A percentile compares a stretch with the other conserved stretches of the same genome.
Evolutionary conservation across 108 stramenopile genomes (phyloP).

Genomic region (Fragilaria radians): DNA sequence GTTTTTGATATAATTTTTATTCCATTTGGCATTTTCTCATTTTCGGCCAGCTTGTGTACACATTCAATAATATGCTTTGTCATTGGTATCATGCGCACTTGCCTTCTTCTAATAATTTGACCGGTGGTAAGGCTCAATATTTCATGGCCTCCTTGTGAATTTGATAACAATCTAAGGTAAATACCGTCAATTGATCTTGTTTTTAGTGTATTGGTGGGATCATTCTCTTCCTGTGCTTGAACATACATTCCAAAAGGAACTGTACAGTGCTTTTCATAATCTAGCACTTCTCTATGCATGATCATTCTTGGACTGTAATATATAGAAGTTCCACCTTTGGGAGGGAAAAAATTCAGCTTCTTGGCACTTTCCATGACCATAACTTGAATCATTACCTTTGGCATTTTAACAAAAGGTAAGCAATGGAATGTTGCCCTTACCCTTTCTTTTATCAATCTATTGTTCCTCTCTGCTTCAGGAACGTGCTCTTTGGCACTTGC

Average conservation of each 20-base stretch:
- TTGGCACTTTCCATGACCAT: neutral
- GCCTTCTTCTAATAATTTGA: slow-evolving; percentile 6
- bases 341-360: neutral
- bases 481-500: neutral
- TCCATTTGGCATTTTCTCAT: too few relatives aligned
- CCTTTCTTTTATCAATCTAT: neutral
- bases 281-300: neutral
- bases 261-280: neutral
- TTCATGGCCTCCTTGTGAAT: slow-evolving; percentile 32
- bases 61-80: slow-evolving; percentile 20
- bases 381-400: neutral
- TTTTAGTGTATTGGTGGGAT: slow-evolving; percentile 5
- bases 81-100: slow-evolving; percentile 24
- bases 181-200: slow-evolving; percentile 1
- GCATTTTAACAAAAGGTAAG: neutral
- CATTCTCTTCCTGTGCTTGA: slow-evolving; percentile 11
- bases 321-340: neutral
- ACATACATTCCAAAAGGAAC: slow-evolving; percentile 6
- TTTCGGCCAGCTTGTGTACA: too few relatives aligned
- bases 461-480: neutral
- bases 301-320: neutral
- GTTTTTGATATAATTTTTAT: too few relatives aligned
- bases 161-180: slow-evolving; percentile 25
- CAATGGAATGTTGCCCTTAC: neutral
- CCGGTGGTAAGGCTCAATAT: slow-evolving; percentile 23